Percentiles rank a stretch among this genome's conserved stretches.
These are phyloP conservation scores for Lipomyces japonicus DNA, from an alignment of 805 yeast genomes.

Conservation along the genomic window DNA sequence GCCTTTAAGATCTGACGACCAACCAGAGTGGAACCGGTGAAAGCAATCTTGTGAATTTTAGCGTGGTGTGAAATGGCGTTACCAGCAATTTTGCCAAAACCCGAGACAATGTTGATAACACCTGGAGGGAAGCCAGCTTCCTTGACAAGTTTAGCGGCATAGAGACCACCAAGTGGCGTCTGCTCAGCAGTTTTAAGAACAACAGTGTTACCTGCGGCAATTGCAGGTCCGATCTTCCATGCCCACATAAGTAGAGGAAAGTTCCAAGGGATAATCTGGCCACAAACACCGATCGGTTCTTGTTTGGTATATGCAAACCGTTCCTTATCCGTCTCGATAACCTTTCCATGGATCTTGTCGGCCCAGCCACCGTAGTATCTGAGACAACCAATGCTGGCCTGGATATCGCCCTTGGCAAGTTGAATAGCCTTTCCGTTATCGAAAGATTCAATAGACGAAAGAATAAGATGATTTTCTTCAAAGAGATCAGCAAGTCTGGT, in stretches of 20 bases:
- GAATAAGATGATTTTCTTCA: slow-evolving; percentile 64
- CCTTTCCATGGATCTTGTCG: slow-evolving; percentile 75
- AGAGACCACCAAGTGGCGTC: slow-evolving; percentile 85
- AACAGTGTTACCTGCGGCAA: slow-evolving; percentile 84
- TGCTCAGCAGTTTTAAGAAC: slow-evolving; percentile 89
- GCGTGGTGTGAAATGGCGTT: slow-evolving; percentile 73
- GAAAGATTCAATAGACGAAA: slow-evolving; percentile 77
- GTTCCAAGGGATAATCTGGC: slow-evolving; percentile 96
- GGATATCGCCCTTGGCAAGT: slow-evolving; percentile 63
- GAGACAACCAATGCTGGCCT: slow-evolving; percentile 61
- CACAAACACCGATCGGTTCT: slow-evolving; percentile 94
- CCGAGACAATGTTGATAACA: slow-evolving; percentile 81
- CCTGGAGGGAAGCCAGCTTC: slow-evolving; percentile 92
- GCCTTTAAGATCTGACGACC: slow-evolving; percentile 78
- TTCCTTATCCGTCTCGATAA: slow-evolving; percentile 67
- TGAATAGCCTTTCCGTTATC: slow-evolving; percentile 85
- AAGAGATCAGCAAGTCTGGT: slow-evolving; percentile 71
- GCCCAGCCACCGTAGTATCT: slow-evolving; percentile 90
- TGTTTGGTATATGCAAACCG: slow-evolving; percentile 76
- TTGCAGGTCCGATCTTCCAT: slow-evolving; percentile 92
- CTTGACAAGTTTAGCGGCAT: slow-evolving; percentile 60
- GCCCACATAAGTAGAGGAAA: slow-evolving; percentile 91
- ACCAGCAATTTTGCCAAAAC: slow-evolving; percentile 83
- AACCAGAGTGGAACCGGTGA: slow-evolving; percentile 91
- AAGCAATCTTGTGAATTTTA: slow-evolving; percentile 82